Conservation (phyloP, 352 stramenopile species). For the Globisporangium irregulare region DNA sequence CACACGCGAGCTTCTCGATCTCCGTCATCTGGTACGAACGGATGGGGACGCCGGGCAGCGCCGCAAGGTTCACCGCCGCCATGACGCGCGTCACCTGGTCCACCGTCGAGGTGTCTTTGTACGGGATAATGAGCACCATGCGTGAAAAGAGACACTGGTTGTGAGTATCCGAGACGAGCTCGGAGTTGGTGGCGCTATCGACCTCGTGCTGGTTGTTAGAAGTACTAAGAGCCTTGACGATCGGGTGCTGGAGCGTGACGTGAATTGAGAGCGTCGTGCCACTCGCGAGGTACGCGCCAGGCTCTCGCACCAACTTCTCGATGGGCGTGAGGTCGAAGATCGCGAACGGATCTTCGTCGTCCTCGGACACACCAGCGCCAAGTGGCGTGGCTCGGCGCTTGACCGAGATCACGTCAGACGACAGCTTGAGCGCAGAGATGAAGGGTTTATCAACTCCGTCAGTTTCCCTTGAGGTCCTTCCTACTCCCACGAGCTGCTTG, state of each 20-base stretch:
- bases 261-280: slow-evolving; percentile 39
- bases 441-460: slow-evolving; percentile 22
- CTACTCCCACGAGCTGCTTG: slow-evolving; percentile 18
- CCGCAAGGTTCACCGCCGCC: slow-evolving; percentile 52
- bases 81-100: slow-evolving; percentile 52
- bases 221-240: slow-evolving; percentile 8
- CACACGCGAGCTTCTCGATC: slow-evolving; percentile 45
- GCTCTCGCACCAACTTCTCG: slow-evolving; percentile 53
- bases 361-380: slow-evolving; percentile 19
- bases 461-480: slow-evolving; percentile 5
- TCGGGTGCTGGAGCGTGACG: slow-evolving; percentile 39
- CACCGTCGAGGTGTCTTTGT: slow-evolving; percentile 60
- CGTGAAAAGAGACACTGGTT: slow-evolving; percentile 44
- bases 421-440: slow-evolving; percentile 38
- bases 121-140: slow-evolving; percentile 84
- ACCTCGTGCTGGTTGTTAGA: not conserved
- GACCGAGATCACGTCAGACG: slow-evolving; percentile 41
- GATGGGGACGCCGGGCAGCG: slow-evolving; percentile 53
- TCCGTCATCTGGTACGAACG: slow-evolving; percentile 78
- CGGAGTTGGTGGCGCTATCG: not conserved
- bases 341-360: slow-evolving; percentile 17
- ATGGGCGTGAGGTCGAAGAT: slow-evolving; percentile 29
- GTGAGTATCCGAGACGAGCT: not conserved
- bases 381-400: slow-evolving; percentile 58
- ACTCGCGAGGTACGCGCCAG: slow-evolving; percentile 47